Base-by-base conservation (phyloP, 306 rosid genomes). In the Prinsepia uniflora region DNA sequence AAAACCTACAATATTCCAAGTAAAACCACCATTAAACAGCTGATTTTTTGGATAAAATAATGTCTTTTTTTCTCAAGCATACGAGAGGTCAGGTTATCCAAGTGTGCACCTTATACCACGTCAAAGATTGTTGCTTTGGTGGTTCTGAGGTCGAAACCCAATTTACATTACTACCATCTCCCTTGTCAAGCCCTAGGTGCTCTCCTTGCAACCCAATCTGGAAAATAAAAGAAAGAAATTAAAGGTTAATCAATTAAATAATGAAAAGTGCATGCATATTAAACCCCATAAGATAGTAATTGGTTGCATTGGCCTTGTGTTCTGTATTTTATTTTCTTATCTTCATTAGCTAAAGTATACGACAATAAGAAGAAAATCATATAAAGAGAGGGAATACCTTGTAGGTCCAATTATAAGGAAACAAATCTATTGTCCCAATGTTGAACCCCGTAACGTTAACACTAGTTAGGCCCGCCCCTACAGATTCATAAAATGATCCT, bases 171-270 rank as follows among this genome's bases (percentile, higher is more conserved):
- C 71, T 63, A 53, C 90, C 87, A 66, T 85, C 86, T 75, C 48
- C 81, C 81, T 81, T 85, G 88, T 88, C 70, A 73, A 93, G 69
- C 58, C 73, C 83, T 8, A 77, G 77, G 76, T 86, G 89, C 73
- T 90, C 97, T 63, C 98, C 98, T 78, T 81, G 83, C 81, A 90
- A 73, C 58, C 98, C 97, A 55, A 90, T 87, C 96, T 90, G 80
- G 42, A 56, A 75, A 80, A 77, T 41, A 61, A 61, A 75, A 42
- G 53, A 71, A 78, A 80, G 7, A 45, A 43, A 77, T 43, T 64
- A n/a, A 45, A 44, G 10, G 41, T 39, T 5, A 47, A 41, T 5
- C 53, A 40, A 61, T 49, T 41, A 48, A 12, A 72, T 70, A 39
- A 5, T 0, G 11, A 12, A n/a, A 56, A 24, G 8, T 20, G 53